Percentiles rank a stretch among this genome's conserved stretches.
Evolutionary conservation across 2,329 filamentous ascomycete genomes (phyloP).

Genomic region (Furcasterigmium furcatum): DNA sequence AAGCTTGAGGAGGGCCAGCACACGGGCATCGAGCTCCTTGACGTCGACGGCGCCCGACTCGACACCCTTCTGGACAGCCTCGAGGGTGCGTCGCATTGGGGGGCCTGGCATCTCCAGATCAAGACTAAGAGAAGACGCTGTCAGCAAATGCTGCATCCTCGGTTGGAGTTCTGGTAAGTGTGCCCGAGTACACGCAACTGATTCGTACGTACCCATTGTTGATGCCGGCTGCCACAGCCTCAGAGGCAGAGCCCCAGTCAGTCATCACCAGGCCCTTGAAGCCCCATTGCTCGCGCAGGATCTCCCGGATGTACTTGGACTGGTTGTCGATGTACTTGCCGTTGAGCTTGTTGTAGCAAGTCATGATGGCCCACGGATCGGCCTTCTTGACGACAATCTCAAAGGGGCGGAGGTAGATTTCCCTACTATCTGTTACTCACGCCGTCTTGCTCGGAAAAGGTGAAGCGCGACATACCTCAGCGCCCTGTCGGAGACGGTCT

Average conservation of each 20-base stretch:
- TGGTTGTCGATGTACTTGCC: constrained; percentile 19
- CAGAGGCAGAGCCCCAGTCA: constrained; percentile 32
- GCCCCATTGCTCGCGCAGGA: constrained; percentile 38
- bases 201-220: neutral
- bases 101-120: constrained; percentile 22
- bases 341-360: constrained; percentile 33
- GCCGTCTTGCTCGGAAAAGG: neutral
- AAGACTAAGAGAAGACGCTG: constrained; percentile 20
- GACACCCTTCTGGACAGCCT: neutral
- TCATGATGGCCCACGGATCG: constrained; percentile 30
- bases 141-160: constrained; percentile 5
- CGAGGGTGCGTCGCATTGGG: constrained; percentile 4
- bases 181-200: too few relatives aligned
- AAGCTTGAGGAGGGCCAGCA: neutral
- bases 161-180: constrained; percentile 29
- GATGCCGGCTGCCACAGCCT: constrained; percentile 9
- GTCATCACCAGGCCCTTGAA: constrained; percentile 33
- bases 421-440: neutral
- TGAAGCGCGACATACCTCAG: neutral
- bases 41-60: neutral
- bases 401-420: constrained; percentile 30
- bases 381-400: constrained; percentile 29
- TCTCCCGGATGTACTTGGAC: constrained; percentile 12
- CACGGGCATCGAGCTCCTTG: constrained; percentile 1
- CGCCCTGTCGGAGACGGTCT: neutral